Percentiles rank a stretch among this genome's conserved stretches.
These are phyloP conservation scores for Emmonsiellopsis sp. DNA, from an alignment of 2,329 filamentous ascomycete species.

Conservation along the genomic window DNA sequence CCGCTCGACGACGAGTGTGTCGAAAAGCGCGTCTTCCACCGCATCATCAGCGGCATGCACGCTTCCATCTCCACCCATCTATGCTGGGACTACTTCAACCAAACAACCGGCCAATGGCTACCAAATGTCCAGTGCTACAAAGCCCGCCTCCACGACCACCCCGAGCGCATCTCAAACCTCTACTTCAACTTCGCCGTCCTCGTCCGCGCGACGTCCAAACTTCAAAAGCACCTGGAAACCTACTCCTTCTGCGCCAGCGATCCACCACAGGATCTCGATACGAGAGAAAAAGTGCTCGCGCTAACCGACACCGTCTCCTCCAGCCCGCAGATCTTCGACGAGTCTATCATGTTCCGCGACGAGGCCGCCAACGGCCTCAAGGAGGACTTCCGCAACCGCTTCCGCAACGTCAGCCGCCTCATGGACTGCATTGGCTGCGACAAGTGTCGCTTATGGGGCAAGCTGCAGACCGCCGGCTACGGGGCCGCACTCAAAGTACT, in stretches of 20 bases:
- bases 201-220: constrained; percentile 80
- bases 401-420: constrained; percentile 88
- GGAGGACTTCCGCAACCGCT: constrained; percentile 94
- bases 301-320: constrained; percentile 63
- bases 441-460: constrained; percentile 97
- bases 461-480: constrained; percentile 89
- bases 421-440: constrained; percentile 99
- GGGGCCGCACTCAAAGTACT: constrained; percentile 91
- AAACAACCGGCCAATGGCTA: constrained; percentile 85
- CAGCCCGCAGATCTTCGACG: constrained; percentile 74
- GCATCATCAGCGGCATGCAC: constrained; percentile 94
- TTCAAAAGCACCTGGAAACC: constrained; percentile 66
- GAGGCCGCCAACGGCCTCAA: constrained; percentile 62
- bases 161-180: constrained; percentile 89
- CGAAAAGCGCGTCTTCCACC: constrained; percentile 97
- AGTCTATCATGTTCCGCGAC: constrained; percentile 84
- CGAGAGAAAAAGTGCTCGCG: constrained; percentile 69
- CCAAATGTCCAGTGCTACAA: constrained; percentile 87
- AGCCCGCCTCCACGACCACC: constrained; percentile 68
- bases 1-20: constrained; percentile 86
- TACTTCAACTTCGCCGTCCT: constrained; percentile 99
- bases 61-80: constrained; percentile 93
- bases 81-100: constrained; percentile 93
- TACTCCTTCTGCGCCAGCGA: constrained; percentile 95
- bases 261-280: constrained; percentile 63